A percentile compares a stretch with the other conserved stretches of the same genome.
These are phyloP conservation scores for Pseudodiploospora longispora DNA, from an alignment of 2,329 filamentous ascomycete genomes.

Conservation along the genomic window DNA sequence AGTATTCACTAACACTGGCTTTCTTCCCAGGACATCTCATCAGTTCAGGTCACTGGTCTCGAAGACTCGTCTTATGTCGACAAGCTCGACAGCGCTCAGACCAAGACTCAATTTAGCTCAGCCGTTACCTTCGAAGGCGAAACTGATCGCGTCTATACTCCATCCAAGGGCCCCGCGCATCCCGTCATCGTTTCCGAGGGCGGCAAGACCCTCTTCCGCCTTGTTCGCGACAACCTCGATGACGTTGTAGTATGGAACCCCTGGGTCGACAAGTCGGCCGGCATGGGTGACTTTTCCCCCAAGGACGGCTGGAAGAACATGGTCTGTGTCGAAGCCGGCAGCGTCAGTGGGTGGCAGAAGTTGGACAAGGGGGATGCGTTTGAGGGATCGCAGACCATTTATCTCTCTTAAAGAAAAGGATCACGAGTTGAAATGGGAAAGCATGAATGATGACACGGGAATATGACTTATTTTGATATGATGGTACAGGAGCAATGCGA, in stretches of 20 bases:
- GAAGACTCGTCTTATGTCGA: slow-evolving; percentile 70
- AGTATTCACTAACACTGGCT: neutral
- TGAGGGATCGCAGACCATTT: slow-evolving; percentile 53
- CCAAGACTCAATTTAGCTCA: slow-evolving; percentile 56
- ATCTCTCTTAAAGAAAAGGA: slow-evolving; percentile 13
- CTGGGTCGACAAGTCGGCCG: slow-evolving; percentile 75
- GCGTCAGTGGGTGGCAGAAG: slow-evolving; percentile 73
- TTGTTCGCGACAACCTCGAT: slow-evolving; percentile 75
- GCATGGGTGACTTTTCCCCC: slow-evolving; percentile 80
- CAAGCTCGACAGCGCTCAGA: slow-evolving; percentile 63
- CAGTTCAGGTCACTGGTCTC: slow-evolving; percentile 66
- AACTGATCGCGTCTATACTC: slow-evolving; percentile 82
- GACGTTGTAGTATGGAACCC: slow-evolving; percentile 98
- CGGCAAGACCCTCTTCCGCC: slow-evolving; percentile 57
- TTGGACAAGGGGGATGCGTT: slow-evolving; percentile 70
- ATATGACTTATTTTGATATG: too few relatives aligned
- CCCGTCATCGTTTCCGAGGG: slow-evolving; percentile 54
- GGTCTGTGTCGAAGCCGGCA: slow-evolving; percentile 88
- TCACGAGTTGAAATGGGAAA: neutral
- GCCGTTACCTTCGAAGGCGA: slow-evolving; percentile 66
- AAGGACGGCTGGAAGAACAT: slow-evolving; percentile 88
- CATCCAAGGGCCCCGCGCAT: slow-evolving; percentile 50
- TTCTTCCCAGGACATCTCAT: slow-evolving; percentile 63
- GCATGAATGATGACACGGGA: neutral
- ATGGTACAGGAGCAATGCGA: too few relatives aligned